These are phyloP conservation scores for Hansenula lynferdii DNA, from an alignment of 1,139 yeast genomes.

Conservation along the genomic window DNA sequence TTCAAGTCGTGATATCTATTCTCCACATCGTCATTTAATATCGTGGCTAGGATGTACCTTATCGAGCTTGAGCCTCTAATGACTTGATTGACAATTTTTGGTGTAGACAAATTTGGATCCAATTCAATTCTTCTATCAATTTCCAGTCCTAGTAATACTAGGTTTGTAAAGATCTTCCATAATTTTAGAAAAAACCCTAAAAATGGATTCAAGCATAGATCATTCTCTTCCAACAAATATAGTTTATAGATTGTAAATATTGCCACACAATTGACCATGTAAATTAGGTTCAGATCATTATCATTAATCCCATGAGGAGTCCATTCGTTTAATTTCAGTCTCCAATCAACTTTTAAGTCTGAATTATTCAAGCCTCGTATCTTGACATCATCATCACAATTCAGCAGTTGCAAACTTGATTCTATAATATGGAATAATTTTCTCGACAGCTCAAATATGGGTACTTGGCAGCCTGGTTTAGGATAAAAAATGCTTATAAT, in stretches of 20 bases:
- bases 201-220: conserved; percentile 54
- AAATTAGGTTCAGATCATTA: conserved; percentile 41
- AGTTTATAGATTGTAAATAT: conserved; percentile 49
- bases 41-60: conserved; percentile 54
- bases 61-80: conserved; percentile 62
- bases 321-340: conserved; percentile 40
- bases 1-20: conserved; percentile 44
- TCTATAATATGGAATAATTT: conserved; percentile 41
- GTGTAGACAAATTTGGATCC: conserved; percentile 33
- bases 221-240: conserved; percentile 29
- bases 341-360: conserved; percentile 36
- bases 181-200: conserved; percentile 47
- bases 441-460: conserved; percentile 36
- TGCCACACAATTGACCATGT: conserved; percentile 47
- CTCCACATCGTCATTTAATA: conserved; percentile 42
- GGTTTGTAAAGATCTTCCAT: conserved; percentile 62
- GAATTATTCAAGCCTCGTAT: conserved; percentile 42
- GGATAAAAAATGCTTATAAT: conserved; percentile 31
- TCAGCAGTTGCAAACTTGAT: conserved; percentile 34
- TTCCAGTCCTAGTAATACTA: conserved; percentile 53
- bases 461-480: conserved; percentile 15
- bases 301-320: conserved; percentile 39
- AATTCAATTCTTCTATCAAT: conserved; percentile 59
- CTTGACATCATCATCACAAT: conserved; percentile 43
- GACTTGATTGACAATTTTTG: conserved; percentile 44